Evolutionary conservation across 257 asterid species (phyloP).

Genomic region (Thymus mandschuricus): DNA sequence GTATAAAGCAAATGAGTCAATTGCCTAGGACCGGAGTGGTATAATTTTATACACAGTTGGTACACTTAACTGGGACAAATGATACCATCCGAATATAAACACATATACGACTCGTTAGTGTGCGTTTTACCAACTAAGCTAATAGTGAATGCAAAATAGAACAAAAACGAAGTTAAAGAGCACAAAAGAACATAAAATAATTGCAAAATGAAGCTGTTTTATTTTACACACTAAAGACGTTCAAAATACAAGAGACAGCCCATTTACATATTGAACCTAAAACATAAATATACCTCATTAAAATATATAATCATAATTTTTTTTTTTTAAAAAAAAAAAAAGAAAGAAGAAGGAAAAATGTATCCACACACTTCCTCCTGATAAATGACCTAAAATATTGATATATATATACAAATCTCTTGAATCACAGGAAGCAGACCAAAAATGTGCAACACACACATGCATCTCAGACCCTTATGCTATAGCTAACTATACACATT

Average conservation of each 20-base stretch:
- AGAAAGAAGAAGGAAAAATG: constrained; percentile 17
- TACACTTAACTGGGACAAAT: no score
- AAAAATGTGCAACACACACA: constrained; percentile 45
- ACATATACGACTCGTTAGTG: no score
- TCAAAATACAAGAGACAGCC: constrained; percentile 32
- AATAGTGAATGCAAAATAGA: no score
- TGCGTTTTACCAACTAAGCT: no score
- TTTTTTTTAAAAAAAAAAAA: not conserved
- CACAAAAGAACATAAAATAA: not conserved
- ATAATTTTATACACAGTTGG: no score
- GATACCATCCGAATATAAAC: no score
- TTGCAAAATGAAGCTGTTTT: not conserved
- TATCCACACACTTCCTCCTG: constrained; percentile 48
- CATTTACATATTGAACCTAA: constrained; percentile 29
- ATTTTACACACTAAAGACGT: constrained; percentile 28
- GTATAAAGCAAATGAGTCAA: no score
- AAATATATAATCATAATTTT: constrained; percentile 15
- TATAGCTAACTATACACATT: constrained; percentile 29
- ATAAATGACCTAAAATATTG: constrained; percentile 32
- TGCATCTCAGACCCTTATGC: constrained; percentile 31
- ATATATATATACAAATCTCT: constrained; percentile 51
- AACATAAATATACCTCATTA: constrained; percentile 27
- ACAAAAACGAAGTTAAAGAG: not conserved
- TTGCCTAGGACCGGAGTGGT: no score
- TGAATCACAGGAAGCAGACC: constrained; percentile 47